These are phyloP conservation scores for Onygenales sp. DNA, from an alignment of 2,329 filamentous ascomycete genomes.

Conservation along the genomic window DNA sequence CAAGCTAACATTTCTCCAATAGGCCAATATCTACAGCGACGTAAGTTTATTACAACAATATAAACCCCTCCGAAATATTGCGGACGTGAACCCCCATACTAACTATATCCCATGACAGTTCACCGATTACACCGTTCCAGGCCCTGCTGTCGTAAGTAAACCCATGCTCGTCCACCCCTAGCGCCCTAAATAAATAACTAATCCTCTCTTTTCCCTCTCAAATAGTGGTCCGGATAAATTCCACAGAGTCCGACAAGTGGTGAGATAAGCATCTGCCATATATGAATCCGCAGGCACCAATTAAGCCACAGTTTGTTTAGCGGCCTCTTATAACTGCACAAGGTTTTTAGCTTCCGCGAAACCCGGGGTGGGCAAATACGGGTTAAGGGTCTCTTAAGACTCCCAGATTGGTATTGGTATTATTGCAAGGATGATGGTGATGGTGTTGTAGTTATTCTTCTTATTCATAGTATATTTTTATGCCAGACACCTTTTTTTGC, in stretches of 20 bases:
- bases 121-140: slow-evolving; percentile 1
- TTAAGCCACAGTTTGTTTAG: no score
- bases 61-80: neutral
- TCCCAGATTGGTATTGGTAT: no score
- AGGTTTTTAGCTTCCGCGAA: no score
- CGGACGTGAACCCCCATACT: neutral
- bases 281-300: no score
- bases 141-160: slow-evolving; percentile 1
- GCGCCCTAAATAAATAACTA: neutral
- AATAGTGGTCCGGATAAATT: neutral
- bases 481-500: no score
- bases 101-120: neutral
- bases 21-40: slow-evolving; percentile 3
- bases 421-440: no score
- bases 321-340: no score
- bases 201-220: neutral
- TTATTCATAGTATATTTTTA: no score
- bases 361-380: no score
- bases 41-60: neutral
- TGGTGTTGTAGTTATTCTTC: no score
- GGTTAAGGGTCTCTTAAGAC: no score
- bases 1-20: neutral
- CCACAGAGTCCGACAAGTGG: neutral
- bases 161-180: neutral
- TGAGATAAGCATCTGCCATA: neutral